Base-by-base conservation (phyloP, 768 basidiomycete genomes). In the Mycena rosella region DNA sequence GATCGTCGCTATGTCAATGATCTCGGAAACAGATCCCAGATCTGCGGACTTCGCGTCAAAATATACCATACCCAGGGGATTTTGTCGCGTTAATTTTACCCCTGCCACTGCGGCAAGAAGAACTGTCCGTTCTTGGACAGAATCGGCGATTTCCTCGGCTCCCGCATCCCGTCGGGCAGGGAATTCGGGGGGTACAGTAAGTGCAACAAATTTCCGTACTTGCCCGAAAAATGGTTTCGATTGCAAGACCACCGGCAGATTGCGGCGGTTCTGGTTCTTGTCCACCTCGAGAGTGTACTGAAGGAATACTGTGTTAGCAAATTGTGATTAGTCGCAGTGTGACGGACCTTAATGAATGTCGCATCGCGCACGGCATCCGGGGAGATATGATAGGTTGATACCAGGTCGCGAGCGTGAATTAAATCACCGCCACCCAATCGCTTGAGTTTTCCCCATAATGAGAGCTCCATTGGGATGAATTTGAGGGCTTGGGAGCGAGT, bases 311-410 rank as follows among this genome's bases (percentile, higher is more conserved):
- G 11, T 52, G 51, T 30, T 30, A n/a, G 18, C 34, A 62, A 22
- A 2, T 26, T 49, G 5, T 24, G 34, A 13, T 11, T 26, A 13
- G 13, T 7, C 26, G 47, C 47, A n/a, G 32, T 14, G 17, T 44
- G n/a, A n/a, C n/a, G n/a, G n/a, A 60, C 65, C 65, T 67, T 67
- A 22, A 67, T 53, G n/a, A 60, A 67, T 7, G 58, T 54, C 10
- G 66, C 53, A 26, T 48, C 40, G 2, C 42, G 26, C 2, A 67
- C 15, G 15, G 48, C 52, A 29, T n/a, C n/a, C n/a, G n/a, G n/a
- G n/a, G n/a, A n/a, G n/a, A n/a, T n/a, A n/a, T n/a, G n/a, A n/a
- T n/a, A n/a, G n/a, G n/a, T n/a, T n/a, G n/a, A n/a, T n/a, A n/a
- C n/a, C n/a, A n/a, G n/a, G n/a, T n/a, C n/a, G n/a, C n/a, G n/a